These are phyloP conservation scores for Rhodamnia argentea DNA, from an alignment of 345 rosid genomes.

Conservation along the genomic window DNA sequence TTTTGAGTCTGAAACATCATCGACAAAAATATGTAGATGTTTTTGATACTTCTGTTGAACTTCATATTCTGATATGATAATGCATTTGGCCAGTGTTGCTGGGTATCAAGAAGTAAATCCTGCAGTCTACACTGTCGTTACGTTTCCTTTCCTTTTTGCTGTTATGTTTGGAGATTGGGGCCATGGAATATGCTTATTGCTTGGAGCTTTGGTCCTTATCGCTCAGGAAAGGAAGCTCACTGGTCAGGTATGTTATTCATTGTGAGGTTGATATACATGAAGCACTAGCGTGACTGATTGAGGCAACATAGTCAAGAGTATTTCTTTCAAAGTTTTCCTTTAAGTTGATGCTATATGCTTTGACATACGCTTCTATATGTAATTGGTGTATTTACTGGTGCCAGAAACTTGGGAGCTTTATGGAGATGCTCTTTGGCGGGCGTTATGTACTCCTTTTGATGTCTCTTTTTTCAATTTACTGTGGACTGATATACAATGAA, in stretches of 20 bases:
- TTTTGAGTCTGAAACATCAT: background rate
- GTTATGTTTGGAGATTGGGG: constrained; percentile 99
- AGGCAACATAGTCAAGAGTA: background rate
- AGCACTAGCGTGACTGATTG: background rate
- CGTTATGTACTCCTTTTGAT: constrained; percentile 86
- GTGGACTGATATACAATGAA: constrained; percentile 97
- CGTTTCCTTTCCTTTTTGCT: constrained; percentile 97
- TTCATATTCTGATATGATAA: background rate
- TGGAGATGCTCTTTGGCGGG: constrained; percentile 97
- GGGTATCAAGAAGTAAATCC: constrained; percentile 97
- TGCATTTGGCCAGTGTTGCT: constrained; percentile 67
- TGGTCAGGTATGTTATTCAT: constrained; percentile 39
- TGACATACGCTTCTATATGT: background rate
- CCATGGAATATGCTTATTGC: constrained; percentile 91
- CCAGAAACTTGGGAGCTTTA: constrained; percentile 98
- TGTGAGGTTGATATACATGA: background rate
- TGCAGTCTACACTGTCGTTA: constrained; percentile 73
- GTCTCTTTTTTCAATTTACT: constrained; percentile 92
- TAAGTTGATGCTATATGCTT: background rate
- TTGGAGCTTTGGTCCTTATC: constrained; percentile 82
- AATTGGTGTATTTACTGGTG: background rate
- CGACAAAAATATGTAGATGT: background rate
- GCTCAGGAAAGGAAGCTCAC: constrained; percentile 73
- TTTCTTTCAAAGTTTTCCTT: background rate
- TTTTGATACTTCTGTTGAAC: background rate